Conservation (phyloP, 2,329 filamentous ascomycete genomes). For the Colletotrichum cordylinicola region DNA sequence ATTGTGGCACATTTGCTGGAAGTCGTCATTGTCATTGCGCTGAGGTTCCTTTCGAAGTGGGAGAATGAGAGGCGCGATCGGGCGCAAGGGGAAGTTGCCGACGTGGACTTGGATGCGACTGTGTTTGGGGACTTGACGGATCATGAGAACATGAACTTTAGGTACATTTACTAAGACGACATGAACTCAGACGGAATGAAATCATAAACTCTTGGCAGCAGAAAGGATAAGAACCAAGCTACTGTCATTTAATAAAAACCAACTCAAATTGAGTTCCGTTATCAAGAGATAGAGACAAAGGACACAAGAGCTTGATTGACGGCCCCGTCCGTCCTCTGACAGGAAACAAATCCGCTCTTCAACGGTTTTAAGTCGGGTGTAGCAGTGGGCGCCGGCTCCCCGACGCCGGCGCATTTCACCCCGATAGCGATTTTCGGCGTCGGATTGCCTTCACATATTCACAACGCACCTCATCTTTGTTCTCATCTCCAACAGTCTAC, state of each 20-base stretch:
- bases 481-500: not conserved
- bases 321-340: rapidly evolving
- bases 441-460: not conserved
- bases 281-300: not conserved
- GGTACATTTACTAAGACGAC: not conserved
- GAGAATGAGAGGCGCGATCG: not conserved
- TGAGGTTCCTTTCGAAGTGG: not conserved
- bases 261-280: not conserved
- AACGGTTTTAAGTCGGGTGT: not conserved
- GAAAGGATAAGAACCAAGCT: too few species aligned
- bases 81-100: not conserved
- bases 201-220: too few species aligned
- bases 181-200: not conserved
- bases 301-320: not conserved
- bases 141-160: not conserved
- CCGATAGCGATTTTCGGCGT: not conserved
- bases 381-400: not conserved
- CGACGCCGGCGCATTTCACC: not conserved
- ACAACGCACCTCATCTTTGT: not conserved
- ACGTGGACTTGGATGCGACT: not conserved
- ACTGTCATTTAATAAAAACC: not conserved
- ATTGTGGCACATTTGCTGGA: not conserved
- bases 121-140: not conserved
- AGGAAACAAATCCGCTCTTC: not conserved
- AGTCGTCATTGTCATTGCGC: not conserved